Conservation (phyloP, 2,329 filamentous ascomycete species). For the Purpureocillium takamizusanense region DNA sequence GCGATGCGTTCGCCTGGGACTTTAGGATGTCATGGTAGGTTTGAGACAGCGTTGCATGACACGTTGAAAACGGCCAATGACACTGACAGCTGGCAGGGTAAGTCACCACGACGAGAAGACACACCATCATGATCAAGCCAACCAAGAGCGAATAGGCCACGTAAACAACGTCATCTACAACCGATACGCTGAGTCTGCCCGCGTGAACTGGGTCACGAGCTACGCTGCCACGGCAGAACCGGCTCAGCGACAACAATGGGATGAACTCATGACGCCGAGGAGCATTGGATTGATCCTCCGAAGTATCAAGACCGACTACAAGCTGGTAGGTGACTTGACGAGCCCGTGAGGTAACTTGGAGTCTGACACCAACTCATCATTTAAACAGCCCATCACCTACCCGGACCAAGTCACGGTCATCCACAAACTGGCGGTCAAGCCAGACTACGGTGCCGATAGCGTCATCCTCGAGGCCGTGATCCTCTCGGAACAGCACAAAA, state of each 20-base stretch:
- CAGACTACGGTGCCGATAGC: slow-evolving; percentile 29
- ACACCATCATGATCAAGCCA: background rate
- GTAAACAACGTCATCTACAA: slow-evolving; percentile 84
- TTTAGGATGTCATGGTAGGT: slow-evolving; percentile 45
- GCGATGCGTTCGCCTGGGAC: slow-evolving; percentile 6
- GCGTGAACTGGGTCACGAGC: slow-evolving; percentile 70
- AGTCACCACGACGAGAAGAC: background rate
- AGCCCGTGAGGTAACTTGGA: too few relatives aligned
- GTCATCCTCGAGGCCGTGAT: slow-evolving; percentile 56
- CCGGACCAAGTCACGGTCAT: slow-evolving; percentile 78
- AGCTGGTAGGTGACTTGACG: slow-evolving; percentile 60
- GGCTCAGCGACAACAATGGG: slow-evolving; percentile 54
- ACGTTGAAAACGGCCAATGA: background rate
- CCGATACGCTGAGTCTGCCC: slow-evolving; percentile 71
- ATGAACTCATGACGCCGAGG: slow-evolving; percentile 55
- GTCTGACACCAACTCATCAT: too few relatives aligned
- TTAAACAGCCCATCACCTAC: slow-evolving; percentile 65
- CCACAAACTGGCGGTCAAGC: slow-evolving; percentile 59
- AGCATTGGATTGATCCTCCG: slow-evolving; percentile 67
- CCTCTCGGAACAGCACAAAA: slow-evolving; percentile 64
- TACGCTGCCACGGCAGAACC: slow-evolving; percentile 57
- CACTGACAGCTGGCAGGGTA: slow-evolving; percentile 6
- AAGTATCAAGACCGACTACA: slow-evolving; percentile 76
- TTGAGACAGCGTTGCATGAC: background rate
- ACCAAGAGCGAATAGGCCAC: slow-evolving; percentile 34